A percentile compares a stretch with the other conserved stretches of the same genome.
Evolutionary conservation across 805 yeast genomes (phyloP).

Genomic region (Candida ipomoeae): DNA sequence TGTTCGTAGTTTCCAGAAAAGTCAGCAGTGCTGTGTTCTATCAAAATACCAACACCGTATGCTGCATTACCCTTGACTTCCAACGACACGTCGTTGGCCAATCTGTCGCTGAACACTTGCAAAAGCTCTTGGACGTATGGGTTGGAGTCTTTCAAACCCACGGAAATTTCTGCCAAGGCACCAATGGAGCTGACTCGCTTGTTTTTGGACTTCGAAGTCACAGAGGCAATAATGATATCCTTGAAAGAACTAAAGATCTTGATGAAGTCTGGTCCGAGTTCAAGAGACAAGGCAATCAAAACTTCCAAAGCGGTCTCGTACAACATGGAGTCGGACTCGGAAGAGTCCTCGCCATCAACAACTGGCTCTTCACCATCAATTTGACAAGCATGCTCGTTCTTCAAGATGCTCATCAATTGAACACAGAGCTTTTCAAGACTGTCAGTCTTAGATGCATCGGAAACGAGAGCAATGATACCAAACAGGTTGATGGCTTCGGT

Average conservation of each 20-base stretch:
- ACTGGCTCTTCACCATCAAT: constrained; percentile 63
- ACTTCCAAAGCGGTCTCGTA: constrained; percentile 86
- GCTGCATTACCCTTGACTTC: constrained; percentile 95
- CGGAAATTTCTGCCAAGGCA: constrained; percentile 83
- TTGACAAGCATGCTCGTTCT: constrained; percentile 83
- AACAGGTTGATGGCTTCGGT: constrained; percentile 62
- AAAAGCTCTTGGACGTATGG: constrained; percentile 69
- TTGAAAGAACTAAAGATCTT: constrained; percentile 71
- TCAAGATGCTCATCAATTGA: constrained; percentile 67
- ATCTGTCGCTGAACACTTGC: constrained; percentile 61
- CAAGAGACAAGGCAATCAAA: constrained; percentile 66
- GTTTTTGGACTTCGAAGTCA: constrained; percentile 55
- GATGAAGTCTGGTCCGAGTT: constrained; percentile 75
- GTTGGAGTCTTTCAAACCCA: constrained; percentile 63
- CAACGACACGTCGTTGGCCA: constrained; percentile 70
- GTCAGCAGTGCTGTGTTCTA: constrained; percentile 53
- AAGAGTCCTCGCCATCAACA: constrained; percentile 47
- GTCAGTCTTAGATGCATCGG: constrained; percentile 49
- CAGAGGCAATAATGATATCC: constrained; percentile 54
- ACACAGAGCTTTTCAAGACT: constrained; percentile 63
- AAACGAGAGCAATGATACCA: constrained; percentile 72
- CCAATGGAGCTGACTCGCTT: constrained; percentile 86
- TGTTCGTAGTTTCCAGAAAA: constrained; percentile 61
- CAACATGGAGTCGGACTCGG: constrained; percentile 57
- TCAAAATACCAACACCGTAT: constrained; percentile 84